A percentile compares a stretch with the other conserved stretches of the same genome.
phyloP scores from a whole-genome alignment of 2,329 filamentous ascomycete species.

The Xylaria sp. region DNA sequence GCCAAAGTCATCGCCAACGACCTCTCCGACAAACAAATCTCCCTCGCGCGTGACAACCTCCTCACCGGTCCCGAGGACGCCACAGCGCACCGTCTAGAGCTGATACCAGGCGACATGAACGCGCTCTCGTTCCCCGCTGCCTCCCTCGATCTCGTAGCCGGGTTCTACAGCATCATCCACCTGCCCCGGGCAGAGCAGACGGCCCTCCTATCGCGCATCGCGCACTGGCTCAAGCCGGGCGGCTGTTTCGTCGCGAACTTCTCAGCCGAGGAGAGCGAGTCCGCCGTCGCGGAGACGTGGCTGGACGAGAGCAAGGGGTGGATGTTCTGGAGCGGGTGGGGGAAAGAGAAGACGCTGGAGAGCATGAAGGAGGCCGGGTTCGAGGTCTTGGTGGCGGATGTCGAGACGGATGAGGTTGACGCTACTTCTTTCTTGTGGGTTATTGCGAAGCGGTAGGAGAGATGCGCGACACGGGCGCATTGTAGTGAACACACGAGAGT shows the following conservation, averaged over 20 bases:
- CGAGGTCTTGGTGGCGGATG: slow-evolving; percentile 49
- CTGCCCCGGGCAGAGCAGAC: slow-evolving; percentile 63
- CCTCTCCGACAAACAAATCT: slow-evolving; percentile 55
- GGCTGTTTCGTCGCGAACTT: slow-evolving; percentile 64
- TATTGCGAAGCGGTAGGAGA: slow-evolving; percentile 48
- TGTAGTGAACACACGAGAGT: too few species aligned
- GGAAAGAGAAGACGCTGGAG: slow-evolving; percentile 50
- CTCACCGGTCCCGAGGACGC: slow-evolving; percentile 9
- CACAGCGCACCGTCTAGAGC: slow-evolving; percentile 40
- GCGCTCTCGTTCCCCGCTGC: slow-evolving; percentile 47
- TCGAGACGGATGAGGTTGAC: slow-evolving; percentile 50
- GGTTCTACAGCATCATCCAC: slow-evolving; percentile 67
- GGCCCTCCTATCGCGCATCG: slow-evolving; percentile 57
- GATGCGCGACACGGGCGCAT: neutral
- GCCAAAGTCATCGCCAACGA: slow-evolving; percentile 55
- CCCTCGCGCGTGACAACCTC: slow-evolving; percentile 48
- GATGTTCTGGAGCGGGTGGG: slow-evolving; percentile 59
- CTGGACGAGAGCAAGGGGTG: slow-evolving; percentile 53
- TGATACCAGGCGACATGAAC: slow-evolving; percentile 55
- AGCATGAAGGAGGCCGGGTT: slow-evolving; percentile 50
- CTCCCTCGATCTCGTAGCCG: slow-evolving; percentile 61
- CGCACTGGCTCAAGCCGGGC: slow-evolving; percentile 62
- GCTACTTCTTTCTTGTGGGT: slow-evolving; percentile 56
- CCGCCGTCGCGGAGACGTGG: slow-evolving; percentile 52
- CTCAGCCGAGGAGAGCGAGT: slow-evolving; percentile 46